These are phyloP conservation scores for Sugiyamaella novakii DNA, from an alignment of 1,139 yeast species.

Conservation along the genomic window DNA sequence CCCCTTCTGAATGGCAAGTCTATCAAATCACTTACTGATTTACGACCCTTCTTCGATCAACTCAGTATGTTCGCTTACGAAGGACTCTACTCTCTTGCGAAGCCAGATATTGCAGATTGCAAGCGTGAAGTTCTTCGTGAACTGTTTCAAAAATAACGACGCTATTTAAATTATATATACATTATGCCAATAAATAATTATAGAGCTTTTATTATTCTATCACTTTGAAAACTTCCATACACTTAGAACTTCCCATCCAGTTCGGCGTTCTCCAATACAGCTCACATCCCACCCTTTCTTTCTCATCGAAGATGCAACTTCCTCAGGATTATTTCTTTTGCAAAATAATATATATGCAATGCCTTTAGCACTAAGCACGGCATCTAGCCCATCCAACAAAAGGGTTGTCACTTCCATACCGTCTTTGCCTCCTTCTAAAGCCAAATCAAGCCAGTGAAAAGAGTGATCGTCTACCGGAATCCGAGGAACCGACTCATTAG, in stretches of 20 bases:
- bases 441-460: constrained; percentile 77
- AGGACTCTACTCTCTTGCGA: constrained; percentile 59
- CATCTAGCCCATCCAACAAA: constrained; percentile 56
- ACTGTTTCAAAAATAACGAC: constrained; percentile 41
- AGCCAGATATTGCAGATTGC: constrained; percentile 54
- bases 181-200: too few relatives aligned
- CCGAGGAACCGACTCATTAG: constrained; percentile 64
- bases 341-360: constrained; percentile 84
- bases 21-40: constrained; percentile 35
- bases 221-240: constrained; percentile 45
- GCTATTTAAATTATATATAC: not conserved
- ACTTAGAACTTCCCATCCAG: constrained; percentile 95
- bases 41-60: constrained; percentile 70
- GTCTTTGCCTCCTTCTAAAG: constrained; percentile 81
- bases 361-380: constrained; percentile 56
- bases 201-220: too few relatives aligned
- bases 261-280: constrained; percentile 63
- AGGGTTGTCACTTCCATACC: constrained; percentile 85
- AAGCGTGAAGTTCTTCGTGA: constrained; percentile 59
- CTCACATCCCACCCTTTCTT: constrained; percentile 58
- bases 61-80: constrained; percentile 75
- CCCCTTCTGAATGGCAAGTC: constrained; percentile 17
- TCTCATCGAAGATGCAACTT: constrained; percentile 54
- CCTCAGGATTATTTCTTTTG: constrained; percentile 78
- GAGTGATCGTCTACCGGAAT: constrained; percentile 48